These are phyloP conservation scores for Wickerhamiella pararugosa DNA, from an alignment of 1,139 yeast species.

Conservation along the genomic window DNA sequence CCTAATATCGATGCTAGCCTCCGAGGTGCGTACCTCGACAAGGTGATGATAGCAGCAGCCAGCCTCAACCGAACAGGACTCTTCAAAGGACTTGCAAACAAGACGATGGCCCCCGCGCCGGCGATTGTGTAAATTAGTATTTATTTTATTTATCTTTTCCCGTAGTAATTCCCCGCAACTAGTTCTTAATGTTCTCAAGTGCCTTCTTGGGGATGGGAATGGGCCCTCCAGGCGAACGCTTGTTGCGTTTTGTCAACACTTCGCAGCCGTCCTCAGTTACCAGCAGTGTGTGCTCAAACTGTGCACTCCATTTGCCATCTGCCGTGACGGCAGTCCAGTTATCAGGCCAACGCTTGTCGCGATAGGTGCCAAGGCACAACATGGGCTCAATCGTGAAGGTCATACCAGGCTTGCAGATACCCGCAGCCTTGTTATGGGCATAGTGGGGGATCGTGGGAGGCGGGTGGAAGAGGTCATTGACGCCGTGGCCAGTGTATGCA, in stretches of 20 bases:
- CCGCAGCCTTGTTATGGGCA: conserved; percentile 84
- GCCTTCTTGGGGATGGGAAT: conserved; percentile 26
- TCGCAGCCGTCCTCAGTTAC: conserved; percentile 93
- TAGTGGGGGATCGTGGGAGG: conserved; percentile 90
- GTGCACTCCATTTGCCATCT: conserved; percentile 84
- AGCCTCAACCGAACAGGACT: conserved; percentile 15
- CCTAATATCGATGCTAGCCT: conserved; percentile 10
- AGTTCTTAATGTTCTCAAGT: conserved; percentile 1
- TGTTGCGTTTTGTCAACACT: conserved; percentile 68
- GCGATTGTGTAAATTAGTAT: neutral
- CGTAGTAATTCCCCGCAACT: neutral
- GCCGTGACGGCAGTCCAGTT: conserved; percentile 90
- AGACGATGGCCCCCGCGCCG: conserved; percentile 14
- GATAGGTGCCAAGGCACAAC: conserved; percentile 78
- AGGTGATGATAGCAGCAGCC: conserved; percentile 15
- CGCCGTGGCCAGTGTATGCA: conserved; percentile 92
- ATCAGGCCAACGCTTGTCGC: conserved; percentile 89
- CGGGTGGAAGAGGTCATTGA: conserved; percentile 73
- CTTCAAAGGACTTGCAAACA: conserved; percentile 14
- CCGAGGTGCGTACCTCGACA: conserved; percentile 12
- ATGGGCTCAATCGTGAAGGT: conserved; percentile 97
- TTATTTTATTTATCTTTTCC: conserved; percentile 1
- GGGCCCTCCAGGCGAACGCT: conserved; percentile 80
- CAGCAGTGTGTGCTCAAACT: conserved; percentile 79
- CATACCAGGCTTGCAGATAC: conserved; percentile 91